These are phyloP conservation scores for Microbotryum saponariae DNA, from an alignment of 1,284 basidiomycete genomes.

Conservation along the genomic window DNA sequence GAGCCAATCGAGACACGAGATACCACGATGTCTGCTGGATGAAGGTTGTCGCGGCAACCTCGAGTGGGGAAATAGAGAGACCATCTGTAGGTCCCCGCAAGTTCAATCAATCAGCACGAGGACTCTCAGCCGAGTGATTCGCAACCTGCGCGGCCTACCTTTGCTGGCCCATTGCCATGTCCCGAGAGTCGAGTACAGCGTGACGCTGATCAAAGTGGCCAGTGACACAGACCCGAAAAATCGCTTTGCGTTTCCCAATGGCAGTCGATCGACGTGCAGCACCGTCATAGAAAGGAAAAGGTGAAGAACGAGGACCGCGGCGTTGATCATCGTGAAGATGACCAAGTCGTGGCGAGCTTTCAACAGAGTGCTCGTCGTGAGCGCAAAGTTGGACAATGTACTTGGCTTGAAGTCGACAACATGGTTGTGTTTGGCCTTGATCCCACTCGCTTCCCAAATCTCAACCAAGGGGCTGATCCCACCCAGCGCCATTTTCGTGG, in stretches of 20 bases:
- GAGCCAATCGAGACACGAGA: conserved; percentile 76
- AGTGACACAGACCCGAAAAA: conserved; percentile 35
- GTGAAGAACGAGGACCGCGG: conserved; percentile 36
- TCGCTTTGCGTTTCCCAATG: conserved; percentile 38
- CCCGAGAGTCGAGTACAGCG: conserved; percentile 7
- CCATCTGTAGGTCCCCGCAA: conserved; percentile 1
- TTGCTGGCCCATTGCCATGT: background rate
- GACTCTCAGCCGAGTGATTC: background rate
- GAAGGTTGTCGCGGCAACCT: conserved; percentile 63
- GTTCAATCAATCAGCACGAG: background rate
- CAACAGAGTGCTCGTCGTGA: conserved; percentile 33
- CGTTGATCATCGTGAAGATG: conserved; percentile 40
- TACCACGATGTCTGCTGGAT: conserved; percentile 92
- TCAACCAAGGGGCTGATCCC: conserved; percentile 29
- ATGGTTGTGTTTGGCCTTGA: conserved; percentile 7
- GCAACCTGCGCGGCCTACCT: background rate
- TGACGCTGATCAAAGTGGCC: conserved; percentile 21
- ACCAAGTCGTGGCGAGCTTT: conserved; percentile 39
- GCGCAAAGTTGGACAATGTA: conserved; percentile 25
- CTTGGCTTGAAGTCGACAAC: too few species aligned
- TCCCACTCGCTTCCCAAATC: conserved; percentile 35
- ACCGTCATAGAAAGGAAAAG: conserved; percentile 37
- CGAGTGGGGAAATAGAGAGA: conserved; percentile 63
- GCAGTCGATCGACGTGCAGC: conserved; percentile 35
- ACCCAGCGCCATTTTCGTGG: conserved; percentile 15